phyloP scores from a whole-genome alignment of 208 protist species.

The Balamuthia mandrillaris region DNA sequence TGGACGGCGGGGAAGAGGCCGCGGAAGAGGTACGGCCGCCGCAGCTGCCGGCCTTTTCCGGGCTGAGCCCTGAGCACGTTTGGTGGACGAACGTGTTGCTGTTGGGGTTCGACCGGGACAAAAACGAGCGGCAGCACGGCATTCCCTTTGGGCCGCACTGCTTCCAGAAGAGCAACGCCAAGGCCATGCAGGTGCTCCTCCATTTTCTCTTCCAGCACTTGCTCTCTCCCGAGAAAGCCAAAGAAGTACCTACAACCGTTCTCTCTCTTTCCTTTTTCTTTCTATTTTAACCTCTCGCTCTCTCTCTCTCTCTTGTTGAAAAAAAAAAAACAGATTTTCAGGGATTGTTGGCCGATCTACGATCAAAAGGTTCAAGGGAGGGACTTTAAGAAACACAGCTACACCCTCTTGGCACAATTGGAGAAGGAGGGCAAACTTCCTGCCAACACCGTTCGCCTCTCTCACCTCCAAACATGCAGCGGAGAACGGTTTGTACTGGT shows the following conservation, averaged over 20 bases:
- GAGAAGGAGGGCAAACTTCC: constrained; percentile 14
- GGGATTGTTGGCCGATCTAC: background rate
- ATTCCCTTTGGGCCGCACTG: background rate
- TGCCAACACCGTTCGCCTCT: background rate
- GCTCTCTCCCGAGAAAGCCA: background rate
- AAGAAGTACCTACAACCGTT: background rate
- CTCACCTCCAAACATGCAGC: constrained; percentile 4
- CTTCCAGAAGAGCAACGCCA: constrained; percentile 17
- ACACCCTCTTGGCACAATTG: background rate
- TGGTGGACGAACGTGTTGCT: constrained; percentile 26
- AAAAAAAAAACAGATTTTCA: constrained; percentile 16
- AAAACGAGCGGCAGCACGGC: background rate
- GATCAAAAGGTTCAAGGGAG: background rate
- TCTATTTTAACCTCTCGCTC: background rate
- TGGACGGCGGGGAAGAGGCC: too few species aligned
- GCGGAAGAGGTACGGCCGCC: too few species aligned
- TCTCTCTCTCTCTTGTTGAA: background rate
- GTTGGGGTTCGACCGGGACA: background rate
- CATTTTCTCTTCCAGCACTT: background rate
- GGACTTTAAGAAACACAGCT: constrained; percentile 11
- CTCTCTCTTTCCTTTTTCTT: background rate
- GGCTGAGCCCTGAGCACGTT: background rate
- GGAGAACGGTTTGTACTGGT: background rate
- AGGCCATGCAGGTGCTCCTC: constrained; percentile 25
- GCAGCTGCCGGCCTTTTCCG: too few species aligned